Conservation (phyloP, 2,329 filamentous ascomycete genomes). For the Dothideomycetidae sp. region DNA sequence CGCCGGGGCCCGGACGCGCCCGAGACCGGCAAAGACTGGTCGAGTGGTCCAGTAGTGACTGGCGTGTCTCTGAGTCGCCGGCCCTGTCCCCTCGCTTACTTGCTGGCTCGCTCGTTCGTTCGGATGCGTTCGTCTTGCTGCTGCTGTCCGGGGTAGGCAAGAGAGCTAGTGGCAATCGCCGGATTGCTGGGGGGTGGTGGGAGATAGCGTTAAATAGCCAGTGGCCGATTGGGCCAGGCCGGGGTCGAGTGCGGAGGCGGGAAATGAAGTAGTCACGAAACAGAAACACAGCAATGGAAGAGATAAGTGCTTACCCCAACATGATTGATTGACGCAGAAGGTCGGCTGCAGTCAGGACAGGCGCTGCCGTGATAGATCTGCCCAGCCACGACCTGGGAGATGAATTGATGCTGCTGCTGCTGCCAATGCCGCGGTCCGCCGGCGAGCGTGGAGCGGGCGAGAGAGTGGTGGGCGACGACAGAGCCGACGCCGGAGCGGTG, state of each 20-base stretch:
- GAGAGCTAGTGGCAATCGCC: no score
- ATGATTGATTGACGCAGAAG: constrained; percentile 44
- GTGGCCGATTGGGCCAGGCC: constrained; percentile 5
- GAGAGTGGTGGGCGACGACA: constrained; percentile 6
- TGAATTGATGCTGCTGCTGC: constrained; percentile 6
- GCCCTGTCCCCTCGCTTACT: no score
- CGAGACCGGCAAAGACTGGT: not conserved
- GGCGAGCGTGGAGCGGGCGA: constrained; percentile 5
- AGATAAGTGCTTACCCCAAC: constrained; percentile 39
- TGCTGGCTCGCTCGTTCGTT: no score
- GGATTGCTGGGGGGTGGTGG: no score
- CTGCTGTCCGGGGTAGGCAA: not conserved
- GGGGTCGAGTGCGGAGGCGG: not conserved
- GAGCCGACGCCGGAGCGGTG: constrained; percentile 12
- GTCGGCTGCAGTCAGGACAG: constrained; percentile 40
- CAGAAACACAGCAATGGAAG: not conserved
- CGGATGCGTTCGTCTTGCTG: not conserved
- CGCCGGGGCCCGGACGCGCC: no score
- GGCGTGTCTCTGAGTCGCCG: no score
- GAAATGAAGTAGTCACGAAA: not conserved
- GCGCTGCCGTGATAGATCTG: constrained; percentile 16
- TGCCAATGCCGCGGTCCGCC: constrained; percentile 1
- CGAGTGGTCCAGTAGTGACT: no score
- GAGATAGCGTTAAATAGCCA: not conserved
- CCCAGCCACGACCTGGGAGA: constrained; percentile 16